Conservation (phyloP, 2,329 filamentous ascomycete species). For the Pseudogymnoascus sp. region DNA sequence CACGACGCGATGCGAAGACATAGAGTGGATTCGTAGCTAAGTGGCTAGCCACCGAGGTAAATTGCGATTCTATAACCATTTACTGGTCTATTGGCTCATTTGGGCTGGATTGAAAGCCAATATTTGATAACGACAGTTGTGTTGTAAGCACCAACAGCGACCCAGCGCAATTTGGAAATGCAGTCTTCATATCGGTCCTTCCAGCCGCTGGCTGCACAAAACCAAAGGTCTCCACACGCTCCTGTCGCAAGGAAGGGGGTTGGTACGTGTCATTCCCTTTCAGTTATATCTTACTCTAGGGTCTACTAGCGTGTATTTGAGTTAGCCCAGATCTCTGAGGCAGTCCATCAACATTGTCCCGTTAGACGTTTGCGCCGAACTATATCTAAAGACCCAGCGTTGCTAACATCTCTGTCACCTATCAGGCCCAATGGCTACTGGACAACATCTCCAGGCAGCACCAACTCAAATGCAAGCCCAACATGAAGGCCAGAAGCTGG, state of each 20-base stretch:
- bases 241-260: constrained; percentile 28
- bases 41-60: constrained; percentile 5
- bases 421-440: constrained; percentile 27
- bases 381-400: not conserved
- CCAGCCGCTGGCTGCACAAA: constrained; percentile 16
- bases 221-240: constrained; percentile 25
- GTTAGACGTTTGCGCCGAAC: constrained; percentile 3
- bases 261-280: constrained; percentile 25
- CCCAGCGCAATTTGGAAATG: constrained; percentile 20
- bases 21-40: constrained; percentile 1
- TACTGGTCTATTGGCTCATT: constrained; percentile 2
- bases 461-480: constrained; percentile 48
- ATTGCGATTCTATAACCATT: not conserved
- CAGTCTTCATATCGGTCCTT: constrained; percentile 27
- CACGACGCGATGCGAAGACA: constrained; percentile 6
- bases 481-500: constrained; percentile 41
- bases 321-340: constrained; percentile 3
- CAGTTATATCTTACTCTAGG: constrained; percentile 9
- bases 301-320: constrained; percentile 8
- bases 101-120: not conserved
- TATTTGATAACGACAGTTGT: not conserved
- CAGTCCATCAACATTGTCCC: not conserved
- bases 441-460: constrained; percentile 30
- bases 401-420: constrained; percentile 11
- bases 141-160: constrained; percentile 1